phyloP scores from a whole-genome alignment of 1,284 basidiomycete species.

The Volvariella surrecta region DNA sequence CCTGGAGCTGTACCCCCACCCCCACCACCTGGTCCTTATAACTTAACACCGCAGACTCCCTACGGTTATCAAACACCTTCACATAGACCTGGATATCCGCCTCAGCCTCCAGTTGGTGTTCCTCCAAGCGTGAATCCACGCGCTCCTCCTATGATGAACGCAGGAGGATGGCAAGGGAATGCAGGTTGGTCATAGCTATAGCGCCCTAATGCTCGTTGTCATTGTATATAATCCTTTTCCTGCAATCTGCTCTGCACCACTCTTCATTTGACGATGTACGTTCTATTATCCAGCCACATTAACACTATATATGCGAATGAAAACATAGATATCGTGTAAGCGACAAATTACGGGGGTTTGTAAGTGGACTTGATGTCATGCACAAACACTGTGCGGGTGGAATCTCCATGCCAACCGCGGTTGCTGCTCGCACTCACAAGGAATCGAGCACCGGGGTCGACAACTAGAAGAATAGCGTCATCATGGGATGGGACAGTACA shows the following conservation, averaged over 20 bases:
- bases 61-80: conserved; percentile 61
- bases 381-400: conserved; percentile 81
- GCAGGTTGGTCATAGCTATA: conserved; percentile 15
- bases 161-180: conserved; percentile 18
- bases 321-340: no score
- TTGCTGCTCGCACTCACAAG: conserved; percentile 91
- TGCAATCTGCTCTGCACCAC: neutral
- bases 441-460: conserved; percentile 82
- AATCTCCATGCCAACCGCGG: conserved; percentile 90
- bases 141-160: conserved; percentile 53
- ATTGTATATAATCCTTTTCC: conserved; percentile 2
- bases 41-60: conserved; percentile 28
- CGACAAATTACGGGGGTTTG: no score
- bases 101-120: conserved; percentile 31
- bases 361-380: conserved; percentile 69
- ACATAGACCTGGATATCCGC: conserved; percentile 33
- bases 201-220: neutral
- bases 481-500: conserved; percentile 12
- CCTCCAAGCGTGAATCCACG: conserved; percentile 56
- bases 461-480: conserved; percentile 46
- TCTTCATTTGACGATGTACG: conserved; percentile 1
- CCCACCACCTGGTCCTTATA: conserved; percentile 16
- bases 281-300: neutral
- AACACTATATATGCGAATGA: no score
- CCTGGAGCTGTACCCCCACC: conserved; percentile 14